These are phyloP conservation scores for Dictyostelium firmibasis DNA, from an alignment of 78 protist genomes.

Conservation along the genomic window DNA sequence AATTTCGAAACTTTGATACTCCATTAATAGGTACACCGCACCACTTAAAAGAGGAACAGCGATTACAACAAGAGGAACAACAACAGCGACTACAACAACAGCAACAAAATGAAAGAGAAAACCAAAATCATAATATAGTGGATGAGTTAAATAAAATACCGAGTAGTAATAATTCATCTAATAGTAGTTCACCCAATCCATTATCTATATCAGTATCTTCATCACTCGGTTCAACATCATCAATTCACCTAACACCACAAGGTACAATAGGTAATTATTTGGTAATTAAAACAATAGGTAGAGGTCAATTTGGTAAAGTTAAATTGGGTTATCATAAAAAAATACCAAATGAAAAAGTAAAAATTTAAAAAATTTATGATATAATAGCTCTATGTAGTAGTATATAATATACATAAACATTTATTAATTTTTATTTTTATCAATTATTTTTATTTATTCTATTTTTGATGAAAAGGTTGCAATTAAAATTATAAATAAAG, in stretches of 20 bases:
- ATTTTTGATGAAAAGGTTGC: no score
- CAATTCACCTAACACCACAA: constrained; percentile 22
- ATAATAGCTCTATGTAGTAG: no score
- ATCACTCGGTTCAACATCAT: background rate
- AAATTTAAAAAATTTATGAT: no score
- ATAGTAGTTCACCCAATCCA: background rate
- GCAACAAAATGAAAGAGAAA: background rate
- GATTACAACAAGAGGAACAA: background rate
- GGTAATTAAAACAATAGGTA: constrained; percentile 78
- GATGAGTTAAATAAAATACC: background rate
- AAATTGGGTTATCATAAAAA: constrained; percentile 79
- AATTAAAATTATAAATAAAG: constrained; percentile 80
- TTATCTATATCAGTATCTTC: constrained; percentile 5
- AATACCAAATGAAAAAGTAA: constrained; percentile 81
- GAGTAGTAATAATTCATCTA: background rate
- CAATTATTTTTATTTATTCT: background rate
- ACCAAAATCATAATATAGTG: background rate
- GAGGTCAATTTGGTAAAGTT: constrained; percentile 89
- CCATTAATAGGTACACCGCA: background rate
- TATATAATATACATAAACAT: no score
- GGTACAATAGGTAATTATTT: constrained; percentile 74
- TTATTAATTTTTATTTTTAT: background rate
- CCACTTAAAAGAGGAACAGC: background rate
- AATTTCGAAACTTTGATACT: background rate
- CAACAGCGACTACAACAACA: background rate